These are phyloP conservation scores for Alloascoidea africana DNA, from an alignment of 805 yeast species.

Conservation along the genomic window DNA sequence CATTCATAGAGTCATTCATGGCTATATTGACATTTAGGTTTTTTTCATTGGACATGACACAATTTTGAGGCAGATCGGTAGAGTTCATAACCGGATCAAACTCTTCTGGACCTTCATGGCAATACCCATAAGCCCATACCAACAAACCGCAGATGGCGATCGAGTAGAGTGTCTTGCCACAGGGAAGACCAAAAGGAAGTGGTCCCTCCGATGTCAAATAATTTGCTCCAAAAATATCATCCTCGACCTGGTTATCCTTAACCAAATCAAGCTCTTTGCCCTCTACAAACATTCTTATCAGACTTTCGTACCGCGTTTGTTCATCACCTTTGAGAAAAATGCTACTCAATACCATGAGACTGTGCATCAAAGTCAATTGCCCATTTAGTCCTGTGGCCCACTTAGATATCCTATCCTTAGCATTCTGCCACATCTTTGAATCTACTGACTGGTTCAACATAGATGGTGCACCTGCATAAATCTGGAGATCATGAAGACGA, in stretches of 20 bases:
- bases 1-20: too few relatives aligned
- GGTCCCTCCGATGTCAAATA: conserved; percentile 6
- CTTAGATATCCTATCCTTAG: conserved; percentile 30
- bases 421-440: conserved; percentile 30
- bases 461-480: conserved; percentile 71
- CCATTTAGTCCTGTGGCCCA: conserved; percentile 37
- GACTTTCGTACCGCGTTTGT: conserved; percentile 18
- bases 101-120: conserved; percentile 17
- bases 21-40: conserved; percentile 5
- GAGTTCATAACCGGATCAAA: conserved; percentile 6
- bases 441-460: conserved; percentile 57
- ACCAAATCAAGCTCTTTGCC: conserved; percentile 29
- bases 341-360: conserved; percentile 45
- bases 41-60: not conserved
- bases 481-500: conserved; percentile 65
- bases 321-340: conserved; percentile 40
- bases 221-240: conserved; percentile 8
- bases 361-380: conserved; percentile 39
- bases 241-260: conserved; percentile 10
- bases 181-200: conserved; percentile 12
- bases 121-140: conserved; percentile 18
- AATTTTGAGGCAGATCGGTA: conserved; percentile 5
- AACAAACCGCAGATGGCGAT: conserved; percentile 14
- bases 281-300: conserved; percentile 15
- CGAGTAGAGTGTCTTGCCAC: conserved; percentile 15